Base-by-base conservation (phyloP, 2,329 filamentous ascomycete genomes). In the Colletotrichum agaves region DNA sequence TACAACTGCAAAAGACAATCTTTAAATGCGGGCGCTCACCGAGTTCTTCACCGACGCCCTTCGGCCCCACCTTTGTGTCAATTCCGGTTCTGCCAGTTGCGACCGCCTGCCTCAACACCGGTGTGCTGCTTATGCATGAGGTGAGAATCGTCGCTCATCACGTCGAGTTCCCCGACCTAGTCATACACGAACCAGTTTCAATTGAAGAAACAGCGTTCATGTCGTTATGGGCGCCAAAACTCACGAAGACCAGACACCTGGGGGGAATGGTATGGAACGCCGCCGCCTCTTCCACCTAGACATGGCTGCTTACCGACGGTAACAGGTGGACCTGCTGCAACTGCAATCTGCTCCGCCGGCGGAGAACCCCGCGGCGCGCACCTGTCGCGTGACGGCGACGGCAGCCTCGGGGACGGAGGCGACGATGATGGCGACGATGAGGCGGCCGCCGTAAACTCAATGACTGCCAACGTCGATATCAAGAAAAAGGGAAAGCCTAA, bases 281-380 rank as follows among this genome's bases (percentile, higher is more conserved):
- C 7, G 10, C 17, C 27, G 4, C 13, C 17, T 0, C 0, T 37
- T 19, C 31, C 15, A 2, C 8, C 21, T 8, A n/a, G n/a, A n/a
- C 31, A 11, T n/a, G 2, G 12, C 17, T 17, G 41, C 13, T 17
- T 41, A 27, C 75, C 74, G 62, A 74, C 27, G 27, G 5, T 62
- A 49, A 31, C 65, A 53, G 60, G 52, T 43, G 49, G 76, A 53
- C 70, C 67, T 61, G 72, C 71, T 5, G 65, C 67, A 5, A 19
- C 53, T 59, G 47, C 49, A 44, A 35, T 72, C 58, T 72, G 67
- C 67, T 69, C 67, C 43, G 64, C 71, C 56, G 80, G 81, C 46
- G 82, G 82, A 53, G 79, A 82, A 67, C 79, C 80, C 43, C 78
- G 79, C 7, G 82, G 81, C 37, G 71, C 71, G 5, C 80, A 83